Evolutionary conservation across 2,329 filamentous ascomycete species (phyloP).

Genomic region (Rugonectria rugulosa): DNA sequence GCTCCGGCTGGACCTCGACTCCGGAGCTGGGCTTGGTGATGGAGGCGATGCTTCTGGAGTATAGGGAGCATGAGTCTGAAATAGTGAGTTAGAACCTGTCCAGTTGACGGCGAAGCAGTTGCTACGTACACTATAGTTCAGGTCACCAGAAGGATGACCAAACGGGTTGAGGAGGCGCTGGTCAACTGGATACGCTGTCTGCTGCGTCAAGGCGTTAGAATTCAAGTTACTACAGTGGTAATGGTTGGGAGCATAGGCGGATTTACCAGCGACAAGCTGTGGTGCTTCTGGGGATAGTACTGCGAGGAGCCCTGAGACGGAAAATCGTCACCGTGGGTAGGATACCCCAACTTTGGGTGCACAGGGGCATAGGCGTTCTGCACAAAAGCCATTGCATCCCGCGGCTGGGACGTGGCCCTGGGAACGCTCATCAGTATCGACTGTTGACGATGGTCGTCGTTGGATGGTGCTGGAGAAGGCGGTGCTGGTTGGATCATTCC

Average conservation of each 20-base stretch:
- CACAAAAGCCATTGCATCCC: slow-evolving; percentile 15
- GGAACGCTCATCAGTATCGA: slow-evolving; percentile 24
- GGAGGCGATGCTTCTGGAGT: slow-evolving; percentile 62
- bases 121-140: slow-evolving; percentile 31
- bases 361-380: slow-evolving; percentile 20
- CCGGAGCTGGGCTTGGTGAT: slow-evolving; percentile 37
- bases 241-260: not conserved
- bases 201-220: not conserved
- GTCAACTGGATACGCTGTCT: slow-evolving; percentile 24
- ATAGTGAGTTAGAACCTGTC: slow-evolving; percentile 8
- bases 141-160: slow-evolving; percentile 31
- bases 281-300: slow-evolving; percentile 26
- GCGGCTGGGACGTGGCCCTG: slow-evolving; percentile 22
- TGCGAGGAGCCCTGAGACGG: slow-evolving; percentile 27
- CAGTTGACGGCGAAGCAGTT: not conserved
- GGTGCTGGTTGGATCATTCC: slow-evolving; percentile 50
- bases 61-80: slow-evolving; percentile 30
- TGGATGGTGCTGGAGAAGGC: slow-evolving; percentile 55
- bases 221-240: not conserved
- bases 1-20: slow-evolving; percentile 48
- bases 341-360: slow-evolving; percentile 29
- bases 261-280: slow-evolving; percentile 30
- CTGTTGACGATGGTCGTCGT: slow-evolving; percentile 27
- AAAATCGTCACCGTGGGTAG: slow-evolving; percentile 29
- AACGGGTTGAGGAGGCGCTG: slow-evolving; percentile 25